These are phyloP conservation scores for Pichia sp. DNA, from an alignment of 1,139 yeast species.

Conservation along the genomic window DNA sequence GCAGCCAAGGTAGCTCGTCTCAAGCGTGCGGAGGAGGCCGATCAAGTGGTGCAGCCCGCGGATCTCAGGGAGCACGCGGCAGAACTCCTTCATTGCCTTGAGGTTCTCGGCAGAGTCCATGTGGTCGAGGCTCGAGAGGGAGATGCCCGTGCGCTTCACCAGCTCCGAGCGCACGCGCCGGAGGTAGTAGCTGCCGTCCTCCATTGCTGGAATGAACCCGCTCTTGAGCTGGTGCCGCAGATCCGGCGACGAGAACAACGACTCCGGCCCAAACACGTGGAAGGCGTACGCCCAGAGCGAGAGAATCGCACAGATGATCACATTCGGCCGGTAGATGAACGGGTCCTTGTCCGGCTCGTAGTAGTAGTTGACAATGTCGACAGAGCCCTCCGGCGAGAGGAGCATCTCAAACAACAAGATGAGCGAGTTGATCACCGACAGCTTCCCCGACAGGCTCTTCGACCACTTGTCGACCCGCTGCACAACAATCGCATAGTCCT, in stretches of 20 bases:
- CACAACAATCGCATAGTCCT: slow-evolving; percentile 50
- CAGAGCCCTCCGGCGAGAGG: slow-evolving; percentile 35
- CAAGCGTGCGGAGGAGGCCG: slow-evolving; percentile 47
- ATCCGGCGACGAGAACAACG: slow-evolving; percentile 28
- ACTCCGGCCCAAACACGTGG: slow-evolving; percentile 53
- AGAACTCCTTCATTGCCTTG: slow-evolving; percentile 28
- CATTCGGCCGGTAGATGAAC: slow-evolving; percentile 47
- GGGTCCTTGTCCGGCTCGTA: slow-evolving; percentile 52
- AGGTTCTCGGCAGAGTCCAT: slow-evolving; percentile 6
- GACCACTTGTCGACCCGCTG: slow-evolving; percentile 51
- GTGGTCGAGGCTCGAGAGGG: slow-evolving; percentile 26
- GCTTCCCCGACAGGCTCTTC: slow-evolving; percentile 34
- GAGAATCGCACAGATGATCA: slow-evolving; percentile 48
- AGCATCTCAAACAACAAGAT: slow-evolving; percentile 55
- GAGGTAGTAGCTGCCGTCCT: slow-evolving; percentile 40
- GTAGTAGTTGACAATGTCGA: slow-evolving; percentile 32
- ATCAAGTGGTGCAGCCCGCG: slow-evolving; percentile 43
- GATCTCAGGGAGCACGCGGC: slow-evolving; percentile 40
- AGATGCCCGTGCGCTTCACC: slow-evolving; percentile 23
- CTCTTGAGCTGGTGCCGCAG: slow-evolving; percentile 23
- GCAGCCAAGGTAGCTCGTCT: slow-evolving; percentile 39
- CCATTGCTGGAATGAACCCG: slow-evolving; percentile 28
- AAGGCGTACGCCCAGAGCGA: slow-evolving; percentile 58
- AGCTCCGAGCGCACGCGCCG: slow-evolving; percentile 33
- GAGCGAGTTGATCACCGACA: slow-evolving; percentile 54